Evolutionary conservation across 2,329 filamentous ascomycete genomes (phyloP).

Genomic region (Hypoxylon sp.): DNA sequence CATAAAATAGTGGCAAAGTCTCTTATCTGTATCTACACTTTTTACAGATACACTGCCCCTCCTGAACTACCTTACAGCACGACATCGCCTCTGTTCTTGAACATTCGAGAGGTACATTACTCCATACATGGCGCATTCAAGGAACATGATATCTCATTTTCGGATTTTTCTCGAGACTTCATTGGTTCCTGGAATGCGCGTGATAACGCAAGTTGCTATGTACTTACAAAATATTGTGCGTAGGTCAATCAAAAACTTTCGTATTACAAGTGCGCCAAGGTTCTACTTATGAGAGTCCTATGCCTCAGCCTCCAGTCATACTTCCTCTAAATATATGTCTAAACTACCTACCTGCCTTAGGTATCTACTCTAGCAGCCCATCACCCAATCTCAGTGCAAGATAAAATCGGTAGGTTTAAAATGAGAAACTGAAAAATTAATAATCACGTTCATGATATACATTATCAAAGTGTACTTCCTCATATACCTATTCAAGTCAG

Average conservation of each 20-base stretch:
- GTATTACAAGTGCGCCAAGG: background rate
- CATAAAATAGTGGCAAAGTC: conserved; percentile 14
- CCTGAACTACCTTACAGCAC: background rate
- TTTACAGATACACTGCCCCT: background rate
- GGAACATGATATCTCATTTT: background rate
- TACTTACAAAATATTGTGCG: too few relatives aligned
- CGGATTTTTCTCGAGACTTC: background rate
- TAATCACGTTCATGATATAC: background rate
- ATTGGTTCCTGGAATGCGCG: too few relatives aligned
- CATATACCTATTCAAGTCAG: background rate
- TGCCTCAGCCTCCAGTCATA: too few relatives aligned
- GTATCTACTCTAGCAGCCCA: too few relatives aligned
- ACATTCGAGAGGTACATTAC: background rate
- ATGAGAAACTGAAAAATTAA: background rate
- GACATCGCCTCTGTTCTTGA: background rate
- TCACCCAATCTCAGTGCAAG: too few relatives aligned
- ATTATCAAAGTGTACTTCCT: background rate
- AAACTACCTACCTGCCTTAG: too few relatives aligned
- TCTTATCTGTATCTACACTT: background rate
- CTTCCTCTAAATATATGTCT: too few relatives aligned
- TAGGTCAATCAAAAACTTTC: background rate
- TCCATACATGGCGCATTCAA: background rate
- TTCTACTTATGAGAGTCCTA: too few relatives aligned
- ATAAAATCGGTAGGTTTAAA: too few relatives aligned
- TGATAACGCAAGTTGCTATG: too few relatives aligned